These are phyloP conservation scores for Penicillium coffeae DNA, from an alignment of 495 filamentous ascomycete species.

Conservation along the genomic window DNA sequence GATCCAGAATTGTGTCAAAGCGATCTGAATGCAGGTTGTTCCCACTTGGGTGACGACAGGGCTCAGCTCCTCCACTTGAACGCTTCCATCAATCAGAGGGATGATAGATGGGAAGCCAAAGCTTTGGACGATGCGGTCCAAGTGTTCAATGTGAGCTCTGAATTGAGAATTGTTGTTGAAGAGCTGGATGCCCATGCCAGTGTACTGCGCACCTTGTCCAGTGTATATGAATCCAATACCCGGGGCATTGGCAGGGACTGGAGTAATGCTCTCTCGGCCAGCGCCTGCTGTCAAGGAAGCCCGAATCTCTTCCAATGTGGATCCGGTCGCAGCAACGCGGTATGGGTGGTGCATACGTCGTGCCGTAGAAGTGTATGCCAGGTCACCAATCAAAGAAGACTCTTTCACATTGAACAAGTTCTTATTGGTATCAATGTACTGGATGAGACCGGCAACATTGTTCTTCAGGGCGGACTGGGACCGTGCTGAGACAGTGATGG, in stretches of 20 bases:
- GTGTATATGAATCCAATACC: slow-evolving; percentile 56
- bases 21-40: slow-evolving; percentile 78
- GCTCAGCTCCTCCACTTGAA: slow-evolving; percentile 52
- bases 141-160: slow-evolving; percentile 63
- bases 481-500: slow-evolving; percentile 51
- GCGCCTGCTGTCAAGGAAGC: slow-evolving; percentile 26
- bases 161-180: slow-evolving; percentile 65
- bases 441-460: slow-evolving; percentile 48
- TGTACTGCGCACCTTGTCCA: slow-evolving; percentile 57
- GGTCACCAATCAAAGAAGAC: slow-evolving; percentile 33
- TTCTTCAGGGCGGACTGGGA: slow-evolving; percentile 52
- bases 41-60: slow-evolving; percentile 77
- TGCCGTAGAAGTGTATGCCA: slow-evolving; percentile 82
- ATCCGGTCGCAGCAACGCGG: slow-evolving; percentile 59
- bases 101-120: slow-evolving; percentile 67
- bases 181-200: slow-evolving; percentile 68
- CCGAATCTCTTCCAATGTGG: slow-evolving; percentile 30
- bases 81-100: slow-evolving; percentile 55
- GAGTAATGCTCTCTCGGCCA: slow-evolving; percentile 23
- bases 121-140: slow-evolving; percentile 61
- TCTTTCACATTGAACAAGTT: slow-evolving; percentile 37
- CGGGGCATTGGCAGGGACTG: slow-evolving; percentile 31
- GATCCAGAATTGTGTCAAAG: slow-evolving; percentile 73
- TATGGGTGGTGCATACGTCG: slow-evolving; percentile 78
- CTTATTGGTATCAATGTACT: slow-evolving; percentile 49